A percentile compares a stretch with the other conserved stretches of the same genome.
Evolutionary conservation across 768 basidiomycete species (phyloP).

Genomic region (Tephrocybe sp.): DNA sequence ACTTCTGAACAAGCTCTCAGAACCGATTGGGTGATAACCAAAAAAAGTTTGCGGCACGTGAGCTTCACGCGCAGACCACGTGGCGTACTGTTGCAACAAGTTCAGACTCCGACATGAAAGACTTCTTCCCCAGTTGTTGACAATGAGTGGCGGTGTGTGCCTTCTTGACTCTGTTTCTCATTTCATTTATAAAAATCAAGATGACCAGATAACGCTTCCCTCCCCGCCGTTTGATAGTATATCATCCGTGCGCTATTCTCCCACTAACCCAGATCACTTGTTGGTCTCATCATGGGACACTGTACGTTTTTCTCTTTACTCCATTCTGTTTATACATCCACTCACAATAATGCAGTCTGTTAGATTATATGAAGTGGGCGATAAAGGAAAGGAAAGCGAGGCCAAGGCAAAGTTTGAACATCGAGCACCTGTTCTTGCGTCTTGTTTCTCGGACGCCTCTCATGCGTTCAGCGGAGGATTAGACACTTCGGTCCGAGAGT

Average conservation of each 20-base stretch:
- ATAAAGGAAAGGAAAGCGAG: constrained; percentile 56
- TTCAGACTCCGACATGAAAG: neutral
- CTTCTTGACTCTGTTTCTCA: neutral
- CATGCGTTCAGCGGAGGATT: constrained; percentile 86
- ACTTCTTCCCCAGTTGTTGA: neutral
- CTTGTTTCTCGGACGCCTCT: constrained; percentile 66
- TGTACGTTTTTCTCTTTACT: constrained; percentile 26
- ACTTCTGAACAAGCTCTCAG: no score
- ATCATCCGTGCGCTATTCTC: constrained; percentile 79
- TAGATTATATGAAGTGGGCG: constrained; percentile 56
- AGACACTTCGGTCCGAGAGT: constrained; percentile 84
- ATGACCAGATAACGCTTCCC: constrained; percentile 37
- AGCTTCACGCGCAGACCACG: no score
- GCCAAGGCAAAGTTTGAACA: constrained; percentile 85
- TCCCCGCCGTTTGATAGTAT: constrained; percentile 87
- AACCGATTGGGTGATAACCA: no score
- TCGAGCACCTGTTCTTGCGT: constrained; percentile 85
- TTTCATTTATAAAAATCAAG: constrained; percentile 9
- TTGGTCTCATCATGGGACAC: constrained; percentile 93
- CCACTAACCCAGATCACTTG: constrained; percentile 73
- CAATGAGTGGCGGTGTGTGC: constrained; percentile 9
- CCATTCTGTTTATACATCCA: neutral
- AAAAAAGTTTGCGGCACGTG: neutral
- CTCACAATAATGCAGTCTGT: constrained; percentile 29
- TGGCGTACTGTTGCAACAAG: no score